Conservation (phyloP, 106 monocot genomes). For the Xerophyta viscosa region DNA sequence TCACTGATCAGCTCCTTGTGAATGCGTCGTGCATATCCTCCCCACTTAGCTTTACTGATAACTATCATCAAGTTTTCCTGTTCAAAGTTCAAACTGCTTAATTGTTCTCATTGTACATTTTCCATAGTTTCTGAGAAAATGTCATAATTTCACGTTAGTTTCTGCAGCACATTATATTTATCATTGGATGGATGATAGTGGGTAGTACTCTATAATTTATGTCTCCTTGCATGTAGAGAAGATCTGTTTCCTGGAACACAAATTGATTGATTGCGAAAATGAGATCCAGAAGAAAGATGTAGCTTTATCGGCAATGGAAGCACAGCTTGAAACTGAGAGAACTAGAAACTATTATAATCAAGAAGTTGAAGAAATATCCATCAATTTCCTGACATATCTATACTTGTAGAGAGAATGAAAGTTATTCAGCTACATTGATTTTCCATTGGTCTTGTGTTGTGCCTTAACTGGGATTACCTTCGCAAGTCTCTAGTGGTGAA, state of each 20-base stretch:
- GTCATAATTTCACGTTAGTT: neutral
- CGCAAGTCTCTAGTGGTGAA: slow-evolving; percentile 25
- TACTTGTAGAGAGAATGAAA: neutral
- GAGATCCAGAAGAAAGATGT: slow-evolving; percentile 31
- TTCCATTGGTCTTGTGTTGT: slow-evolving; percentile 1
- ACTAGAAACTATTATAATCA: slow-evolving; percentile 12
- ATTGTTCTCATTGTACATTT: too few relatives aligned
- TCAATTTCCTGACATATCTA: neutral
- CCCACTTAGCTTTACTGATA: too few relatives aligned
- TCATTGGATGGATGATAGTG: neutral
- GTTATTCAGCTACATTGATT: neutral
- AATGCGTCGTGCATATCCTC: neutral
- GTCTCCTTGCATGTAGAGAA: slow-evolving; percentile 23
- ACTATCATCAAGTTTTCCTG: too few relatives aligned
- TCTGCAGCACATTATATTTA: neutral
- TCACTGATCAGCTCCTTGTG: neutral
- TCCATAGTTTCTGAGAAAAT: too few relatives aligned
- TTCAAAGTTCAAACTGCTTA: too few relatives aligned
- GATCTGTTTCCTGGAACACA: slow-evolving; percentile 27
- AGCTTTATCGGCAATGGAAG: slow-evolving; percentile 25
- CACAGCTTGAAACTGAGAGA: slow-evolving; percentile 29
- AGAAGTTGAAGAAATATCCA: slow-evolving; percentile 57
- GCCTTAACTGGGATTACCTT: slow-evolving; percentile 28
- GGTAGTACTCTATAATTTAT: neutral
- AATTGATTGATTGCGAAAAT: slow-evolving; percentile 21